These are phyloP conservation scores for Sphagnum tenellum DNA, from an alignment of 225 moss, liverwort and hornwort species.

Conservation along the genomic window DNA sequence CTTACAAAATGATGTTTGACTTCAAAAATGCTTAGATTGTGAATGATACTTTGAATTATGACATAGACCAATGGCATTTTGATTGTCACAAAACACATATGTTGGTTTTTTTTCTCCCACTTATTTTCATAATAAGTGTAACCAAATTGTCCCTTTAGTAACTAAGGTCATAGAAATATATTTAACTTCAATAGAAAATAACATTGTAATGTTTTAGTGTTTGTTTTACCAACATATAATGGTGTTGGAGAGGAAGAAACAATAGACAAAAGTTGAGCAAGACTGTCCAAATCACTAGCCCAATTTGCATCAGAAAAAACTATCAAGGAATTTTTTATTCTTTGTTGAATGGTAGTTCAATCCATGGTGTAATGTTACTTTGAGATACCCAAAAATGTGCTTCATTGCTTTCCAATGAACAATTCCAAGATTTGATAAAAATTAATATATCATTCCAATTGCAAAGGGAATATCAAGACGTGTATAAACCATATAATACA, in stretches of 20 bases:
- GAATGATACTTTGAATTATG: neutral
- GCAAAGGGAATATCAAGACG: too few species aligned
- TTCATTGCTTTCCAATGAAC: too few species aligned
- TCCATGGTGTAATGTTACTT: too few species aligned
- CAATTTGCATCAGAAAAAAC: neutral
- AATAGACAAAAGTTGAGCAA: neutral
- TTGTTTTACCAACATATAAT: neutral
- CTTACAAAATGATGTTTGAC: neutral
- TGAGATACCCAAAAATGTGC: too few species aligned
- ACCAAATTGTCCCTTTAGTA: neutral
- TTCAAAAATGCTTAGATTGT: neutral
- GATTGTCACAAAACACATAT: neutral
- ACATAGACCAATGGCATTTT: neutral
- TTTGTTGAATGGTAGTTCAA: too few species aligned
- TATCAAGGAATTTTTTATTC: neutral
- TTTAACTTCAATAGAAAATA: neutral
- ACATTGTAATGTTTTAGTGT: neutral
- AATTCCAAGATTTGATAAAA: too few species aligned
- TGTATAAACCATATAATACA: too few species aligned
- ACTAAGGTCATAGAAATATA: neutral
- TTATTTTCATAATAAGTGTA: neutral
- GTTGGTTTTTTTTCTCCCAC: neutral
- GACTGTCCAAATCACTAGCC: neutral
- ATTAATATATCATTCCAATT: too few species aligned
- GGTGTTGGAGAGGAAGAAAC: neutral